Conservation (phyloP, 805 yeast genomes). For the Cyberlindnera xishuangbannaensis region DNA sequence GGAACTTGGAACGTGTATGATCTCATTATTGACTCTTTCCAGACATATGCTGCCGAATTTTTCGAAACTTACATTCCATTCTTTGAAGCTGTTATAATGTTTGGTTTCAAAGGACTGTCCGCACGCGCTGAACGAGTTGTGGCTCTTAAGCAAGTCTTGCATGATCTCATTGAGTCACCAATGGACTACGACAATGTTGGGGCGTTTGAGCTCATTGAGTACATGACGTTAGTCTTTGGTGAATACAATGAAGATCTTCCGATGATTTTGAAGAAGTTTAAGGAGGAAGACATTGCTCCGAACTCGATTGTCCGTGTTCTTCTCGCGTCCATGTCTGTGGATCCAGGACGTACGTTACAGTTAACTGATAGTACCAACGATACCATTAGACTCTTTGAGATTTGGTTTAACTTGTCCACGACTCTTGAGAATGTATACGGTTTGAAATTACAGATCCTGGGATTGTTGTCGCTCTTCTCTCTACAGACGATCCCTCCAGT, state of each 20-base stretch:
- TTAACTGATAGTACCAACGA: slow-evolving; percentile 41
- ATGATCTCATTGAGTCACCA: slow-evolving; percentile 17
- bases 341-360: slow-evolving; percentile 50
- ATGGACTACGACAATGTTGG: slow-evolving; percentile 30
- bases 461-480: slow-evolving; percentile 48
- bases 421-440: slow-evolving; percentile 66
- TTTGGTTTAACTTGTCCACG: slow-evolving; percentile 56
- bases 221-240: slow-evolving; percentile 12
- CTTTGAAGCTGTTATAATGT: slow-evolving; percentile 46
- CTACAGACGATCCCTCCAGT: slow-evolving; percentile 35
- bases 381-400: slow-evolving; percentile 44
- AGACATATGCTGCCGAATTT: slow-evolving; percentile 54
- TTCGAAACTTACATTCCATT: slow-evolving; percentile 52
- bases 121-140: slow-evolving; percentile 16
- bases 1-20: slow-evolving; percentile 48
- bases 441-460: slow-evolving; percentile 65
- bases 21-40: slow-evolving; percentile 46
- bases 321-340: slow-evolving; percentile 56
- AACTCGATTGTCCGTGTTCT: slow-evolving; percentile 52
- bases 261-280: slow-evolving; percentile 9
- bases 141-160: slow-evolving; percentile 12
- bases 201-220: slow-evolving; percentile 29
- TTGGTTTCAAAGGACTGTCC: slow-evolving; percentile 37
- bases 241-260: slow-evolving; percentile 16
- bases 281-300: slow-evolving; percentile 30